Conservation (phyloP, 148 eudicot species). For the Gaultheria prostrata region DNA sequence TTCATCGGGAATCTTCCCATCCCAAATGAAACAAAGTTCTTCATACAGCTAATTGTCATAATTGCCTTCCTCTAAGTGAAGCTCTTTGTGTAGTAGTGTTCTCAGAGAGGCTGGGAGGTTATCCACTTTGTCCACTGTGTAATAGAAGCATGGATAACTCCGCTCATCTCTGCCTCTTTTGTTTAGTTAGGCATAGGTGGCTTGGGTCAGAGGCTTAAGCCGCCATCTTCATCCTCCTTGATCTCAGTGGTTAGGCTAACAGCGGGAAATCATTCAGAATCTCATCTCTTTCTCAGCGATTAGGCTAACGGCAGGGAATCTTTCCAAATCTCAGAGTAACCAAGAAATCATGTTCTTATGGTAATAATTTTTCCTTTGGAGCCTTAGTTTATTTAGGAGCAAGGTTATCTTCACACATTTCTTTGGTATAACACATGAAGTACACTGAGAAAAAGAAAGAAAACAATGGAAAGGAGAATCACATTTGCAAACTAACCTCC, state of each 20-base stretch:
- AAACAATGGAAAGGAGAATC: constrained; percentile 7
- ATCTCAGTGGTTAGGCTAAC: background rate
- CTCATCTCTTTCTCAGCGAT: background rate
- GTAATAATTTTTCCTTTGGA: background rate
- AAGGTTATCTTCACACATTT: background rate
- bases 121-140: background rate
- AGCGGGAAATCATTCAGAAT: background rate
- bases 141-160: background rate
- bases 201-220: background rate
- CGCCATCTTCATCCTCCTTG: background rate
- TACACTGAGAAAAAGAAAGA: background rate
- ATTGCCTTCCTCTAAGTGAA: background rate
- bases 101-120: background rate
- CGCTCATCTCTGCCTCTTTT: background rate
- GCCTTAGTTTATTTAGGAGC: background rate
- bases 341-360: background rate
- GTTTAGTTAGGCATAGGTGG: background rate
- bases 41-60: background rate
- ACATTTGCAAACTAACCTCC: constrained; percentile 53
- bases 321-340: background rate
- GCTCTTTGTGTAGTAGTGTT: background rate
- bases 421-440: background rate
- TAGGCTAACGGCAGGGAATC: background rate
- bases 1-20: background rate
- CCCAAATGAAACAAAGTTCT: background rate